Conservation (phyloP, 1,284 basidiomycete genomes). For the Moesziomyces sp. region DNA sequence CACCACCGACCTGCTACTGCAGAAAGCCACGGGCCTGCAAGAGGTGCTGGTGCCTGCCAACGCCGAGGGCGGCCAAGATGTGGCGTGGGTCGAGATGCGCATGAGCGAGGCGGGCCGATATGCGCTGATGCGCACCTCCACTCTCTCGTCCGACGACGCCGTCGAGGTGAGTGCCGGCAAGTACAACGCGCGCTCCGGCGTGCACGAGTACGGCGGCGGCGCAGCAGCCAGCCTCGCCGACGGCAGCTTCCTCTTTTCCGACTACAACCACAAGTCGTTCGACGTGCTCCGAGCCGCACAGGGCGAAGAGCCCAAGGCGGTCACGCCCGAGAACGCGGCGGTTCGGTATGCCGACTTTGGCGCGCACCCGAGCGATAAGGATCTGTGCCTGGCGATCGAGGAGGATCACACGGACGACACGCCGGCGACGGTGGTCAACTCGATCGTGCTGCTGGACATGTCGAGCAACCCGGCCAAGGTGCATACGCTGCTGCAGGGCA, state of each 20-base stretch:
- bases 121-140: constrained; percentile 72
- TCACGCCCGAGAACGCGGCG: constrained; percentile 76
- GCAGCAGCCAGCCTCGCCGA: constrained; percentile 40
- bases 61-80: constrained; percentile 55
- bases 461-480: constrained; percentile 18
- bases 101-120: constrained; percentile 75
- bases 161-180: constrained; percentile 35
- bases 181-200: constrained; percentile 48
- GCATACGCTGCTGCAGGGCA: constrained; percentile 44
- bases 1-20: constrained; percentile 72
- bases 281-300: constrained; percentile 22
- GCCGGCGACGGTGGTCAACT: constrained; percentile 74
- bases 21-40: constrained; percentile 67
- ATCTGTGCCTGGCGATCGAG: constrained; percentile 72
- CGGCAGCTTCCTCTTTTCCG: constrained; percentile 50
- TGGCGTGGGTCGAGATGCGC: constrained; percentile 76
- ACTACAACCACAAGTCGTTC: constrained; percentile 45
- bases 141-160: constrained; percentile 33
- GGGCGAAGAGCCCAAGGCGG: constrained; percentile 70
- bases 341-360: constrained; percentile 71
- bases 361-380: constrained; percentile 68
- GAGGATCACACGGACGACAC: constrained; percentile 77
- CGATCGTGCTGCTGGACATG: constrained; percentile 73
- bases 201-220: constrained; percentile 65
- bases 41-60: constrained; percentile 39